Percentiles rank a stretch among this genome's conserved stretches.
Conservation (phyloP, 2,329 filamentous ascomycete genomes). For the Chrysoporthe austroafricana region DNA sequence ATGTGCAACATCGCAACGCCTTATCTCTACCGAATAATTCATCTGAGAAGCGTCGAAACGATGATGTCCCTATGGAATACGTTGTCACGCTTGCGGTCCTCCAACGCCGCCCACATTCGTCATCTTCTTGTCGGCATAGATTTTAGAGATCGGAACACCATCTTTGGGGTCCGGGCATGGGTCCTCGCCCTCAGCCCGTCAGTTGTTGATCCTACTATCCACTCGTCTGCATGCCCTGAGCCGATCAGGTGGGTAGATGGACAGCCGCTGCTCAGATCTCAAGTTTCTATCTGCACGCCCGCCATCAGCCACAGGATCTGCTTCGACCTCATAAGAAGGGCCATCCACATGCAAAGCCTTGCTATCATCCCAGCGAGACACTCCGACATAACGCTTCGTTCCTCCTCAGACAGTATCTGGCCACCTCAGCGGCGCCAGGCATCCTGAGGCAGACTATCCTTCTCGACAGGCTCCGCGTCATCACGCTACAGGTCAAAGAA, state of each 20-base stretch:
- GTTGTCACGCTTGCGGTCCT: not conserved
- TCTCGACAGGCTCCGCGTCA: not conserved
- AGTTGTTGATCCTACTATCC: not conserved
- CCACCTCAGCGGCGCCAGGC: not conserved
- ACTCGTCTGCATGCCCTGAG: not conserved
- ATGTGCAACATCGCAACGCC: not conserved
- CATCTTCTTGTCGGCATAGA: not conserved
- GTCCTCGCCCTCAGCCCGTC: not conserved
- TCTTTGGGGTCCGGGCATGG: not conserved
- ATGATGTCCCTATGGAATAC: not conserved
- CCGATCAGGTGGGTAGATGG: not conserved
- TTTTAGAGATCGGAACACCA: not conserved
- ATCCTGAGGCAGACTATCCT: not conserved
- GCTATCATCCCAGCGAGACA: not conserved
- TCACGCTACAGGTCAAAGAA: not conserved
- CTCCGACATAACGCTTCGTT: not conserved
- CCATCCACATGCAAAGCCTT: not conserved
- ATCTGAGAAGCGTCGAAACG: not conserved
- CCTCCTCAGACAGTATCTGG: not conserved
- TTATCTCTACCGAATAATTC: constrained; percentile 2
- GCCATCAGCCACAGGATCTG: not conserved
- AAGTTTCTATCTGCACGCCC: not conserved
- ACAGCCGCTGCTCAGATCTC: not conserved
- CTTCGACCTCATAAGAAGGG: constrained; percentile 3
- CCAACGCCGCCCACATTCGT: not conserved